A percentile compares a stretch with the other conserved stretches of the same genome.
phyloP scores from a whole-genome alignment of 2,329 filamentous ascomycete species.

The Fusarium sp. region DNA sequence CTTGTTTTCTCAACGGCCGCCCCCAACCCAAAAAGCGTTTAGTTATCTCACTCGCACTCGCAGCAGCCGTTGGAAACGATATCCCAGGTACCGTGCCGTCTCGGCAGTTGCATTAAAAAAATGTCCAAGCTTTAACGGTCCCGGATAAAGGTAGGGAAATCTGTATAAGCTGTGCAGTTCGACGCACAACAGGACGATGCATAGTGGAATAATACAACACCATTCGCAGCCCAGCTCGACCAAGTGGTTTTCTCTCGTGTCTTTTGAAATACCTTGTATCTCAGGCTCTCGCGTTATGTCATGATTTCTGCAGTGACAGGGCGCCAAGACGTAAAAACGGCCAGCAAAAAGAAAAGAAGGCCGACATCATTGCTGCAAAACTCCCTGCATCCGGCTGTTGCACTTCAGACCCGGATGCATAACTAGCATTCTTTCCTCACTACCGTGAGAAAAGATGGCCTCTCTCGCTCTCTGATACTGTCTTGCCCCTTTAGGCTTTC shows the following conservation, averaged over 20 bases:
- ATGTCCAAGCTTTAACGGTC: too few relatives aligned
- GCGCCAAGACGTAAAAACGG: background rate
- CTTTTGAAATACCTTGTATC: background rate
- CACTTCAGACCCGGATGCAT: background rate
- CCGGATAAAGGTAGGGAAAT: background rate
- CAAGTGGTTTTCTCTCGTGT: slow-evolving; percentile 7
- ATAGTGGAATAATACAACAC: background rate
- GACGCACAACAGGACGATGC: slow-evolving; percentile 6
- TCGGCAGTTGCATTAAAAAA: too few relatives aligned
- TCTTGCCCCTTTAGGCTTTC: background rate
- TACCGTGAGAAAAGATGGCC: background rate
- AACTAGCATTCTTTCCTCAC: background rate
- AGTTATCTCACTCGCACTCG: slow-evolving; percentile 3
- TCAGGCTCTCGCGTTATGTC: background rate
- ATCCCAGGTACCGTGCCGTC: background rate
- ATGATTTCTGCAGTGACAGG: background rate
- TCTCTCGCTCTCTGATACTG: background rate
- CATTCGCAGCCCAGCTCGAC: background rate
- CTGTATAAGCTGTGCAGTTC: background rate
- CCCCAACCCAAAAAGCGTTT: slow-evolving; percentile 5
- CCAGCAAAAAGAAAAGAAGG: slow-evolving; percentile 21
- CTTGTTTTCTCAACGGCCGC: slow-evolving; percentile 23
- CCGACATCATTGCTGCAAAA: background rate
- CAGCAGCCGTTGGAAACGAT: background rate
- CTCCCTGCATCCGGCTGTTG: slow-evolving; percentile 19